Base-by-base conservation (phyloP, 2,329 filamentous ascomycete genomes). In the Ophiosphaerella narmari region DNA sequence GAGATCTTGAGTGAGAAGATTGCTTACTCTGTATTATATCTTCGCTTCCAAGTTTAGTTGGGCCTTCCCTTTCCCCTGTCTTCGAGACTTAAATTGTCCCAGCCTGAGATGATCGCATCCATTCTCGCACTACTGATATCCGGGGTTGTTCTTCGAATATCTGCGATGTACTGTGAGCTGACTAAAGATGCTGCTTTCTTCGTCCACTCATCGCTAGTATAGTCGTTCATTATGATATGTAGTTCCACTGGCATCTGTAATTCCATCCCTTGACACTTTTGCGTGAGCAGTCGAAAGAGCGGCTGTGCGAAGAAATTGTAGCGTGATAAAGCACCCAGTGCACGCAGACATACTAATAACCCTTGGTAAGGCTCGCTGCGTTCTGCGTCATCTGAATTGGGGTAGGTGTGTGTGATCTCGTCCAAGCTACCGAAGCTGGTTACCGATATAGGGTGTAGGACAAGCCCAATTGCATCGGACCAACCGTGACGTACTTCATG, bases 121-220 rank as follows among this genome's bases (percentile, higher is more conserved):
- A 71, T 71, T 13, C 59, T 58, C 24, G 44, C 47, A 23, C 48
- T 57, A 39, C 66, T 60, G 4, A 57, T 35, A 7, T 55, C 60
- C 1, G 49, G 35, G 3, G 51, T 39, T 6, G 50, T 46, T 43
- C 59, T 56, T 9, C 60, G 49, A 14, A 58, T 61, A 41, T 68
- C 66, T 2, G 65, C 63, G 48, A 70, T 60, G 31, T 65, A 71
- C 41, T 66, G 65, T 37, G 64, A 68, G 14, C 64, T 68, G 14
- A 70, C 60, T 24, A 64, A 26, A 23, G 38, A 54, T 1, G 57
- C 59, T 18, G 65, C 67, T 12, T 63, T 60, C 24, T 54, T 62
- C 1, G 65, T 71, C 67, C 67, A 71, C 38, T 70, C 66, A 34
- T 68, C 64, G 39, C 56, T 67, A 9, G 46, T 56, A 31, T 63